phyloP scores from a whole-genome alignment of 2,329 filamentous ascomycete species.

The Pestalotiopsis sp. region DNA sequence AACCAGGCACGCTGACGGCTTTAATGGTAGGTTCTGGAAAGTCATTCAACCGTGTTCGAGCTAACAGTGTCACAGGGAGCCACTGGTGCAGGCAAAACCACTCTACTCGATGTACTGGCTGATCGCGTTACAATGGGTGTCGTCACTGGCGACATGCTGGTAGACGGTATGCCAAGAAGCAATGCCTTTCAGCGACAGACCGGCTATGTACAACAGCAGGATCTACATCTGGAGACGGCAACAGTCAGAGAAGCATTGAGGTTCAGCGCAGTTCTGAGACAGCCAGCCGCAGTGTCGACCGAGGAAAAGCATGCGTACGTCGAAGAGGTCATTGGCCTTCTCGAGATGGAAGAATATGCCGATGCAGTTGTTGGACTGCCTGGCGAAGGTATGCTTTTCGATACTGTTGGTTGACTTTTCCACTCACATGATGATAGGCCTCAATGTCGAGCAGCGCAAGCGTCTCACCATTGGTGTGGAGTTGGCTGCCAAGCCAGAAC shows the following conservation, averaged over 20 bases:
- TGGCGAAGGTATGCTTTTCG: slow-evolving; percentile 64
- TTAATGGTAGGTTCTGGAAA: slow-evolving; percentile 58
- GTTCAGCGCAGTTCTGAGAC: slow-evolving; percentile 84
- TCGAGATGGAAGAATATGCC: slow-evolving; percentile 89
- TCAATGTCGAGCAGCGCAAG: slow-evolving; percentile 44
- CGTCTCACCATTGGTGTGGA: slow-evolving; percentile 76
- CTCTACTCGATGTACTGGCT: slow-evolving; percentile 81
- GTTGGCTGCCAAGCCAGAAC: slow-evolving; percentile 69
- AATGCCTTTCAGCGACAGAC: slow-evolving; percentile 85
- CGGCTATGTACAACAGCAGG: slow-evolving; percentile 89
- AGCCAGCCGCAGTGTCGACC: slow-evolving; percentile 71
- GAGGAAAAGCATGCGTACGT: slow-evolving; percentile 86
- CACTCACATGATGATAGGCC: slow-evolving; percentile 45
- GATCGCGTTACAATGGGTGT: slow-evolving; percentile 83
- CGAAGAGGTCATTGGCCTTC: slow-evolving; percentile 86
- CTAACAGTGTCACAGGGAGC: slow-evolving; percentile 52
- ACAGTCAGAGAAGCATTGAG: slow-evolving; percentile 88
- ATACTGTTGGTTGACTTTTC: background rate
- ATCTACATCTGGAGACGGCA: slow-evolving; percentile 79
- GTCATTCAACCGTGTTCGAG: background rate
- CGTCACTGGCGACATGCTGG: slow-evolving; percentile 77
- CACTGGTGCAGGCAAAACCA: slow-evolving; percentile 88
- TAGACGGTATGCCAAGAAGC: slow-evolving; percentile 66
- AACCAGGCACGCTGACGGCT: slow-evolving; percentile 86
- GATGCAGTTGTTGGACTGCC: slow-evolving; percentile 90